Percentiles rank a stretch among this genome's conserved stretches.
These are phyloP conservation scores for Ophiocordyceps polyrhachis-furcata DNA, from an alignment of 2,329 filamentous ascomycete genomes.

Conservation along the genomic window DNA sequence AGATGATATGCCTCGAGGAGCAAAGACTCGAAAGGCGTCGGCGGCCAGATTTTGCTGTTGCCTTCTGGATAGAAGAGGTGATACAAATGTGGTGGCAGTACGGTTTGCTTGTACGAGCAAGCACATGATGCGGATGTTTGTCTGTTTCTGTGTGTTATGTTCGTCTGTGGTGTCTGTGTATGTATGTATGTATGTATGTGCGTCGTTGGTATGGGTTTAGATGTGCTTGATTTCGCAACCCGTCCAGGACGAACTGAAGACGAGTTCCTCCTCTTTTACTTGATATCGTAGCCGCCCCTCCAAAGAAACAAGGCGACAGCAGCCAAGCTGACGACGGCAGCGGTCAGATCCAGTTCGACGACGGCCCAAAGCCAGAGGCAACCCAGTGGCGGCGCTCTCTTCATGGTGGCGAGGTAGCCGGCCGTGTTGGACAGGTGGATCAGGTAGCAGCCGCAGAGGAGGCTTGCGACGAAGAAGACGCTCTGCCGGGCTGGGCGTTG, in stretches of 20 bases:
- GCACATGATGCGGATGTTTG: too few relatives aligned
- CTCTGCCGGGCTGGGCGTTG: constrained; percentile 21
- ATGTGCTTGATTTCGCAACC: background rate
- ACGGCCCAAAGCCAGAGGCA: constrained; percentile 89
- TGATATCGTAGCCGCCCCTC: constrained; percentile 28
- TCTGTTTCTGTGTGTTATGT: too few relatives aligned
- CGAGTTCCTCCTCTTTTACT: constrained; percentile 1
- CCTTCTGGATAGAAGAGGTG: background rate
- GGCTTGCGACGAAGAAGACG: constrained; percentile 44
- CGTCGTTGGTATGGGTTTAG: background rate
- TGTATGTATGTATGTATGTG: background rate
- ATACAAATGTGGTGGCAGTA: background rate
- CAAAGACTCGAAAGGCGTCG: background rate
- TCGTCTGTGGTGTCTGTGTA: too few relatives aligned
- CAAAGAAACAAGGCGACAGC: constrained; percentile 26
- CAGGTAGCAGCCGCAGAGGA: constrained; percentile 54
- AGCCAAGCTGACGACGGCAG: constrained; percentile 38
- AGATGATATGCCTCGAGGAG: background rate
- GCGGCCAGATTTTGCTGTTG: background rate
- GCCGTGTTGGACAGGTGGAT: constrained; percentile 64
- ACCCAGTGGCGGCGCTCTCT: constrained; percentile 71
- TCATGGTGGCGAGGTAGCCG: constrained; percentile 79
- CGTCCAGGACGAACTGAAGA: too few relatives aligned
- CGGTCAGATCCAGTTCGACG: constrained; percentile 59
- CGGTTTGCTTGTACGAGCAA: background rate